Percentiles rank a stretch among this genome's conserved stretches.
phyloP scores from a whole-genome alignment of 768 basidiomycete genomes.

The Suillus paluster region DNA sequence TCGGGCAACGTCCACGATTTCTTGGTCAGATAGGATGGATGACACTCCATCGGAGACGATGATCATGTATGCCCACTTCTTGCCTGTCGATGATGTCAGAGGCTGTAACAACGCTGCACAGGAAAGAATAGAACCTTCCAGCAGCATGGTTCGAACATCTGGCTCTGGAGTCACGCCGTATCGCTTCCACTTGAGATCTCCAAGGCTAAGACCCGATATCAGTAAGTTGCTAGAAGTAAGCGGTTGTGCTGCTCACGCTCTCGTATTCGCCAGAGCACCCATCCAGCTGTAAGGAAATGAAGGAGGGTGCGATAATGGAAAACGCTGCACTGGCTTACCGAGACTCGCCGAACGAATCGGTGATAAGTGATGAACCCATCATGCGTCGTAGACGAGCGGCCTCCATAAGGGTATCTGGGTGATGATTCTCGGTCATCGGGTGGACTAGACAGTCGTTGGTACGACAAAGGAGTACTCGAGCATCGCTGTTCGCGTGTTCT shows the following conservation, averaged over 20 bases:
- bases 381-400: slow-evolving; percentile 82
- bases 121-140: slow-evolving; percentile 59
- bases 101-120: slow-evolving; percentile 1
- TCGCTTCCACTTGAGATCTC: slow-evolving; percentile 86
- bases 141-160: slow-evolving; percentile 75
- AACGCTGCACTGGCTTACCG: slow-evolving; percentile 49
- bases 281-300: slow-evolving; percentile 70
- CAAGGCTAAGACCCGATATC: slow-evolving; percentile 57
- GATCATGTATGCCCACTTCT: slow-evolving; percentile 85
- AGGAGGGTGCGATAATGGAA: slow-evolving; percentile 1
- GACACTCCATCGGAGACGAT: slow-evolving; percentile 95
- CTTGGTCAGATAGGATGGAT: slow-evolving; percentile 89
- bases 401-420: slow-evolving; percentile 91
- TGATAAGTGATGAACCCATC: slow-evolving; percentile 88
- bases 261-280: slow-evolving; percentile 91
- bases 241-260: slow-evolving; percentile 60
- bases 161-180: slow-evolving; percentile 95
- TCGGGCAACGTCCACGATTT: slow-evolving; percentile 90
- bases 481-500: slow-evolving; percentile 61
- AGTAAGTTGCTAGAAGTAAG: slow-evolving; percentile 5
- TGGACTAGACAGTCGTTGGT: slow-evolving; percentile 72
- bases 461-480: slow-evolving; percentile 82
- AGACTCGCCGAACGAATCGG: slow-evolving; percentile 93
- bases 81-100: slow-evolving; percentile 49
- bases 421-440: slow-evolving; percentile 93